Evolutionary conservation across 2,329 filamentous ascomycete species (phyloP).

Genomic region (Botrytis fragariae): DNA sequence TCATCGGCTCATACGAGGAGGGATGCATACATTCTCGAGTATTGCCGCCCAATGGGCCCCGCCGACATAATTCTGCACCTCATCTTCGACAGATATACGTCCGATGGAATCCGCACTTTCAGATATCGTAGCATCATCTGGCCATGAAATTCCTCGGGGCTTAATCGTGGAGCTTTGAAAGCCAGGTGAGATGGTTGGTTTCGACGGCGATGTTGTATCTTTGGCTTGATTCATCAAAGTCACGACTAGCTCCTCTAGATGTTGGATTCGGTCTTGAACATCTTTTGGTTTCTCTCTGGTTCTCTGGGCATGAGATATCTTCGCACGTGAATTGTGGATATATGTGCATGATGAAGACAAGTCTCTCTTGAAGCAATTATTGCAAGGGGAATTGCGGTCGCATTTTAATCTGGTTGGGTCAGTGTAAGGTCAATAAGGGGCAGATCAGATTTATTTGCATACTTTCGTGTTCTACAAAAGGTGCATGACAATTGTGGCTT

Average conservation of each 20-base stretch:
- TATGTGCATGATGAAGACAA: conserved; percentile 47
- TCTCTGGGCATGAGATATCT: conserved; percentile 23
- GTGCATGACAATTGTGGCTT: conserved; percentile 36
- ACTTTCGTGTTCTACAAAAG: conserved; percentile 34
- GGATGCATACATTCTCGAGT: conserved; percentile 14
- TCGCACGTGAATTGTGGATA: conserved; percentile 45
- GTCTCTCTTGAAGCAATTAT: conserved; percentile 52
- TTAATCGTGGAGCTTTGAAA: neutral
- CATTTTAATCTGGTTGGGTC: conserved; percentile 44
- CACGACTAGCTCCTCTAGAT: conserved; percentile 56
- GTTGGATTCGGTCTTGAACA: conserved; percentile 52
- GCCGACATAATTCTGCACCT: conserved; percentile 31
- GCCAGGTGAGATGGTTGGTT: neutral
- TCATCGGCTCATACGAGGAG: neutral
- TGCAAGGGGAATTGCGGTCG: conserved; percentile 51
- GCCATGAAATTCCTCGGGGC: neutral
- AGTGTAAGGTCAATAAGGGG: neutral
- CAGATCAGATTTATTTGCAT: conserved; percentile 8
- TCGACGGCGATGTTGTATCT: neutral
- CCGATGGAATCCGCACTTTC: conserved; percentile 29
- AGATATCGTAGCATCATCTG: conserved; percentile 10
- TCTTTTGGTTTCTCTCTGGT: conserved; percentile 39
- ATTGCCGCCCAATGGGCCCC: conserved; percentile 17
- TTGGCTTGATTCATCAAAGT: conserved; percentile 45
- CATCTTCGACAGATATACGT: conserved; percentile 31